Evolutionary conservation across 192 early-diverging fungal species (phyloP).

Genomic region (Oehlia diaphana): DNA sequence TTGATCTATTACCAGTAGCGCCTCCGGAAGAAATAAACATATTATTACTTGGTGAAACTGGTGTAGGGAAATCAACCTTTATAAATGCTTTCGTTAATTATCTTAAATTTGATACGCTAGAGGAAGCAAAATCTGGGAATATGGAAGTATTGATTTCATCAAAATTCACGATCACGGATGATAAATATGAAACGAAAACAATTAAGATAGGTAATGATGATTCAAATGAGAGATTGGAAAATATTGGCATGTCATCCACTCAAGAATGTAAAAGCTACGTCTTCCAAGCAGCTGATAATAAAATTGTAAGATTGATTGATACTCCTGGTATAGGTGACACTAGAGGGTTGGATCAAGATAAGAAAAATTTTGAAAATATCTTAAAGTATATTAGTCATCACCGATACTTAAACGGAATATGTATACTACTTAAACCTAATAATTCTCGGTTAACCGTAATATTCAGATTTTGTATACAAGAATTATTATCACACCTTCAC

Average conservation of each 20-base stretch:
- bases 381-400: conserved; percentile 29
- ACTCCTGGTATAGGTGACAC: conserved; percentile 38
- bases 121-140: conserved; percentile 23
- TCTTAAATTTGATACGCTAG: conserved; percentile 31
- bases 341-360: conserved; percentile 33
- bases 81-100: conserved; percentile 40
- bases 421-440: conserved; percentile 32
- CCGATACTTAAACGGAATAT: conserved; percentile 29
- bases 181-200: conserved; percentile 9
- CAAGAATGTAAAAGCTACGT: conserved; percentile 30
- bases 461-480: conserved; percentile 35
- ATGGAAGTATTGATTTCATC: conserved; percentile 32
- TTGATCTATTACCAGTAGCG: neutral
- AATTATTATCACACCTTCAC: conserved; percentile 31
- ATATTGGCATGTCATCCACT: conserved; percentile 26
- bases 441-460: conserved; percentile 27
- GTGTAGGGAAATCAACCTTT: conserved; percentile 39
- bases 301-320: conserved; percentile 32
- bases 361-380: conserved; percentile 34
- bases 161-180: conserved; percentile 20
- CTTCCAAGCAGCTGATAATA: conserved; percentile 26
- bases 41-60: conserved; percentile 18
- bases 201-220: conserved; percentile 30
- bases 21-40: neutral
- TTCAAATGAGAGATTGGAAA: conserved; percentile 22